Conservation (phyloP, 2,329 filamentous ascomycete genomes). For the Endoconidiophora laricicola region DNA sequence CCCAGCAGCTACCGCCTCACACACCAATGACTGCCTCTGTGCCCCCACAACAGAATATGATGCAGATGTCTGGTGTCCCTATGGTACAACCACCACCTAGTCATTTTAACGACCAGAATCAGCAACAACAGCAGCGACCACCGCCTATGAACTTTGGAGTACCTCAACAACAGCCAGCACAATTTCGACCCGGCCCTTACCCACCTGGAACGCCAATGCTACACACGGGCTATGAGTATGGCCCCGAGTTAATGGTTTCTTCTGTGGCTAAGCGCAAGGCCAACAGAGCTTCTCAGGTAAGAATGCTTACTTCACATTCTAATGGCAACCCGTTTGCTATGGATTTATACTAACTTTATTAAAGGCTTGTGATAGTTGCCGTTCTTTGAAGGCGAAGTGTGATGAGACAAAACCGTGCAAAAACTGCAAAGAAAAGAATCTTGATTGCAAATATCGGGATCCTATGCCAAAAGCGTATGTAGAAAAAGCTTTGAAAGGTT, state of each 20-base stretch:
- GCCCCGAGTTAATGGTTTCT: neutral
- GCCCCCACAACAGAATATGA: conserved; percentile 18
- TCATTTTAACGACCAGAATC: too few species aligned
- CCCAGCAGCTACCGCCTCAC: conserved; percentile 9
- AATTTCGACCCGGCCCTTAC: neutral
- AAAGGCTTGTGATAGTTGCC: conserved; percentile 81
- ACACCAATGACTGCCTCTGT: conserved; percentile 16
- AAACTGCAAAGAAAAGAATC: conserved; percentile 72
- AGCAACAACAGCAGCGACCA: conserved; percentile 1
- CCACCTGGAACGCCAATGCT: conserved; percentile 6
- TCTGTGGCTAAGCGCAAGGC: conserved; percentile 37
- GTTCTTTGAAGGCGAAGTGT: conserved; percentile 77
- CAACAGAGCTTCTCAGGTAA: conserved; percentile 47
- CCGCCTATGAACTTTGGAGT: neutral
- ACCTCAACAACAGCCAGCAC: neutral
- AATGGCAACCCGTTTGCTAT: neutral
- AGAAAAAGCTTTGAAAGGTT: neutral
- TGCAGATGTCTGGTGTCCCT: neutral
- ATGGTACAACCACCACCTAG: too few species aligned
- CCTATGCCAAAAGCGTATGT: conserved; percentile 78
- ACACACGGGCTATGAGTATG: conserved; percentile 5
- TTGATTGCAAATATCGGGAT: conserved; percentile 77
- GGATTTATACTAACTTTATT: conserved; percentile 12
- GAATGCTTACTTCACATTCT: conserved; percentile 11
- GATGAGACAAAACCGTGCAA: conserved; percentile 74